Percentiles rank a stretch among this genome's conserved stretches.
Conservation (phyloP, 2,329 filamentous ascomycete genomes). For the Trichoderma koningiopsis region DNA sequence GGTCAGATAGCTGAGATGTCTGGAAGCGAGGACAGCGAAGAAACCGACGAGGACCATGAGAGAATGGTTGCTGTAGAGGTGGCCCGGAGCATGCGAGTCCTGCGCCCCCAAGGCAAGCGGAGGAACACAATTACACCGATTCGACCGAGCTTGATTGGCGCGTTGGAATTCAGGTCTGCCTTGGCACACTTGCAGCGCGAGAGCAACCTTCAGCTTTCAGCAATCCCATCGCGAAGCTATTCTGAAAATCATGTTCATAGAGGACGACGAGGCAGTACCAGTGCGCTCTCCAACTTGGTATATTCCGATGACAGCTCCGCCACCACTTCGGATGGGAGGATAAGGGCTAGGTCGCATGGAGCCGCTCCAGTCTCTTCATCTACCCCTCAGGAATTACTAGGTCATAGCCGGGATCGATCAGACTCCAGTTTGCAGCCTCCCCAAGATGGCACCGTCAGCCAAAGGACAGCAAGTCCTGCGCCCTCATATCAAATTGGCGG, state of each 20-base stretch:
- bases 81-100: constrained; percentile 88
- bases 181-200: constrained; percentile 84
- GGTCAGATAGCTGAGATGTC: constrained; percentile 37
- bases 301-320: constrained; percentile 23
- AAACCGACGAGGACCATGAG: constrained; percentile 57
- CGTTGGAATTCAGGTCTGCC: constrained; percentile 89
- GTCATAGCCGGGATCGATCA: background rate
- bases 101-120: constrained; percentile 62
- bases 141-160: constrained; percentile 88
- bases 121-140: constrained; percentile 81
- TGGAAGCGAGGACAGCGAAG: constrained; percentile 49
- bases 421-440: constrained; percentile 7
- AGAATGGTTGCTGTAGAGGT: constrained; percentile 77
- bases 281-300: constrained; percentile 30
- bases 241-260: constrained; percentile 39
- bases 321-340: constrained; percentile 21
- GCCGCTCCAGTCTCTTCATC: constrained; percentile 17
- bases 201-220: constrained; percentile 71
- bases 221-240: constrained; percentile 65
- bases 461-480: constrained; percentile 35
- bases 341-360: constrained; percentile 30
- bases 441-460: constrained; percentile 24
- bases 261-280: constrained; percentile 35
- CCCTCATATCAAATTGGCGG: constrained; percentile 44
- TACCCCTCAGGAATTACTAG: constrained; percentile 2